Evolutionary conservation across 495 filamentous ascomycete genomes (phyloP).

Genomic region (Trichoderma erinaceum): DNA sequence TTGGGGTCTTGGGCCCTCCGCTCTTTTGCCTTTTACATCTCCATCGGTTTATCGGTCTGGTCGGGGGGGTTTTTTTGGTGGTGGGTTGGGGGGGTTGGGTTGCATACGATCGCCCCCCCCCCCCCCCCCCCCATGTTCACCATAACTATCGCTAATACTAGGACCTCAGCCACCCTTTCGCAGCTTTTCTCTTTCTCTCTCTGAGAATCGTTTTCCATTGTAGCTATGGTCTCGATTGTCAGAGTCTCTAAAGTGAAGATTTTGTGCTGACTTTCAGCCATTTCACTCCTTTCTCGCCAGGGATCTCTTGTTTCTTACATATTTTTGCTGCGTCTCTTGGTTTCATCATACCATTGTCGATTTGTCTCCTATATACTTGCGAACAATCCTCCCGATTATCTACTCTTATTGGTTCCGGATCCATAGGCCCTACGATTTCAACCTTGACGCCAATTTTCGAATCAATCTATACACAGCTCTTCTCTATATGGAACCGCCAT

Average conservation of each 20-base stretch:
- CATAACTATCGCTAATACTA: background rate
- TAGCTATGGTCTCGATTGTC: background rate
- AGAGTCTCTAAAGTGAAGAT: too few species aligned
- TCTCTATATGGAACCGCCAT: background rate
- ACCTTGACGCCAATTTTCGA: background rate
- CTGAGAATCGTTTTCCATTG: background rate
- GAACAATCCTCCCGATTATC: background rate
- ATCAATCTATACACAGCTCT: background rate
- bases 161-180: background rate
- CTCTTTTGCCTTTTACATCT: too few species aligned
- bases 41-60: too few species aligned
- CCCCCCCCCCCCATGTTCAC: background rate
- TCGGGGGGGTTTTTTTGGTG: too few species aligned
- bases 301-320: too few species aligned
- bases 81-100: too few species aligned
- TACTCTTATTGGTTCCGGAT: too few species aligned
- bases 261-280: too few species aligned
- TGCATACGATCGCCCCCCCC: too few species aligned
- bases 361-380: background rate
- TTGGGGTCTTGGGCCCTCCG: too few species aligned
- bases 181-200: background rate
- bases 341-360: too few species aligned
- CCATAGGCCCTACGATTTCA: background rate
- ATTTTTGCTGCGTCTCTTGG: background rate
- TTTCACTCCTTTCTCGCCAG: too few species aligned